Evolutionary conservation across 2,329 filamentous ascomycete species (phyloP).

Genomic region (Reticulascus tulasneorum): DNA sequence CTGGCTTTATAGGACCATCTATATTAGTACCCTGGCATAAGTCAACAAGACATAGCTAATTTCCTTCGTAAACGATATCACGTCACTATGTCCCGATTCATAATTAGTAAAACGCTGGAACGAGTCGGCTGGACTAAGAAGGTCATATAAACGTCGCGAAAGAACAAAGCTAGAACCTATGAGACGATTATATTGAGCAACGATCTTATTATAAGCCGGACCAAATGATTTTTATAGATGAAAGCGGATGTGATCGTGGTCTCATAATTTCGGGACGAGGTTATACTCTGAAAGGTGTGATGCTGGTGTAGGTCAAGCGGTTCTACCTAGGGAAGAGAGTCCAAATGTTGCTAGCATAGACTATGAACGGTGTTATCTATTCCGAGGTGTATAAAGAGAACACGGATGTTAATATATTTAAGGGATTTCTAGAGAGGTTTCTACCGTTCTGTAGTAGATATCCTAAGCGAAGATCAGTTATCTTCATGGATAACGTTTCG

Average conservation of each 20-base stretch:
- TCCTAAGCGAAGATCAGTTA: constrained; percentile 13
- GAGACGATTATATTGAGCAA: constrained; percentile 4
- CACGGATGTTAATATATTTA: constrained; percentile 11
- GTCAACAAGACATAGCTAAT: constrained; percentile 10
- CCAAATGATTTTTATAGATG: constrained; percentile 9
- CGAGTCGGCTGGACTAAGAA: constrained; percentile 10
- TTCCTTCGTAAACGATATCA: constrained; percentile 9
- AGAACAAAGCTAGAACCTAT: constrained; percentile 5
- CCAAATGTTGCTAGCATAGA: constrained; percentile 8
- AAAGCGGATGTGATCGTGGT: constrained; percentile 10
- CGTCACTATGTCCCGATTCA: constrained; percentile 7
- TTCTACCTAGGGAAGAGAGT: constrained; percentile 9
- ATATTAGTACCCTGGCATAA: constrained; percentile 6
- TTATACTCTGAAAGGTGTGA: constrained; percentile 9
- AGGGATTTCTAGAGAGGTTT: constrained; percentile 14
- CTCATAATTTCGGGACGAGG: constrained; percentile 3
- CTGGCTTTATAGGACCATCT: constrained; percentile 10
- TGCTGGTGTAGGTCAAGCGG: constrained; percentile 3
- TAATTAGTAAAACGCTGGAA: constrained; percentile 6
- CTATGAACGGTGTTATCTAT: constrained; percentile 10
- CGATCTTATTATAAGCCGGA: constrained; percentile 3
- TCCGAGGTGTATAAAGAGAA: constrained; percentile 15
- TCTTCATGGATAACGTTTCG: constrained; percentile 17
- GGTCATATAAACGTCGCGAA: constrained; percentile 8
- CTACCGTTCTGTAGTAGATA: constrained; percentile 15